Percentiles rank a stretch among this genome's conserved stretches.
These are phyloP conservation scores for Alternaria sp. DNA, from an alignment of 2,329 filamentous ascomycete genomes.

Conservation along the genomic window DNA sequence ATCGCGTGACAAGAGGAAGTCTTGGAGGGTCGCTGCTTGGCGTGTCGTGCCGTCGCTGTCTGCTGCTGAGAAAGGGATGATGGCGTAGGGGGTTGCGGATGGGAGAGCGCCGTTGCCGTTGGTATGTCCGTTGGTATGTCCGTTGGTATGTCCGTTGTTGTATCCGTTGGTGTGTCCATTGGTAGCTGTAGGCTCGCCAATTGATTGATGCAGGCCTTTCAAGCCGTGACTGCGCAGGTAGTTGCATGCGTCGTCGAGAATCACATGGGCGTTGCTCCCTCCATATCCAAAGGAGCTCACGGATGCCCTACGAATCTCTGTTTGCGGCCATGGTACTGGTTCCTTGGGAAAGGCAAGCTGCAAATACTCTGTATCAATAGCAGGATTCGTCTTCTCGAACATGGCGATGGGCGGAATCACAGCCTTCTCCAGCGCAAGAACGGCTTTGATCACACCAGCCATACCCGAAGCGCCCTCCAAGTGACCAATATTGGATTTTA, in stretches of 20 bases:
- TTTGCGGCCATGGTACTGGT: background rate
- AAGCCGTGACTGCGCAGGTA: constrained; percentile 6
- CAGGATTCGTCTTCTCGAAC: constrained; percentile 27
- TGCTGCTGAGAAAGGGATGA: constrained; percentile 34
- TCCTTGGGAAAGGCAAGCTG: background rate
- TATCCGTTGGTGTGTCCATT: constrained; percentile 1
- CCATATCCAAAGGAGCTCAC: constrained; percentile 26
- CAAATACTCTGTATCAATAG: constrained; percentile 14
- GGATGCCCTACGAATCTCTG: constrained; percentile 11
- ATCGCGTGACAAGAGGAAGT: background rate
- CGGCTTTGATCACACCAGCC: constrained; percentile 32
- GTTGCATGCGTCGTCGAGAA: constrained; percentile 21
- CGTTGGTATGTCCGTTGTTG: background rate
- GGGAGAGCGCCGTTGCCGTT: background rate
- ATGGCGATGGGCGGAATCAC: constrained; percentile 36
- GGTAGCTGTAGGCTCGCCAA: background rate
- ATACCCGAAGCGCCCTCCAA: constrained; percentile 28
- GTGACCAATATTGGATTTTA: constrained; percentile 37
- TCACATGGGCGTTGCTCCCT: constrained; percentile 22
- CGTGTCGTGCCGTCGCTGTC: constrained; percentile 13
- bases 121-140: constrained; percentile 3
- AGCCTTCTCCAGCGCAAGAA: constrained; percentile 44
- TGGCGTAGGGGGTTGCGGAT: constrained; percentile 2
- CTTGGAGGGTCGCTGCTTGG: constrained; percentile 7
- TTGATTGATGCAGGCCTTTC: background rate